A percentile compares a stretch with the other conserved stretches of the same genome.
phyloP scores from a whole-genome alignment of 441 rosid species.

The Gossypium schwendimanii region DNA sequence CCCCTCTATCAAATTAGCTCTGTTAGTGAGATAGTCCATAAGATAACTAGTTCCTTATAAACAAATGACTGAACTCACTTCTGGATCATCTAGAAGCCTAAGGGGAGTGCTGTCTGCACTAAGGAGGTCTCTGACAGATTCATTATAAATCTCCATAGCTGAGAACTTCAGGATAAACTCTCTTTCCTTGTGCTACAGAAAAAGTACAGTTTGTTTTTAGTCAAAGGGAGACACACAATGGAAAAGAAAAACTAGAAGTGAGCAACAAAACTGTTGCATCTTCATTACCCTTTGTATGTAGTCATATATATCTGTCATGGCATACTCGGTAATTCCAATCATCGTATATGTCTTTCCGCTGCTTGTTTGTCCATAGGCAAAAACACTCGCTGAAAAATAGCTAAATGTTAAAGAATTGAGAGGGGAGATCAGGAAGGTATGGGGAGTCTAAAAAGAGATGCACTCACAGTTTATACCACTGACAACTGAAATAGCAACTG shows the following conservation, averaged over 20 bases:
- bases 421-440: background rate
- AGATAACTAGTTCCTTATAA: slow-evolving; percentile 14
- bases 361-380: slow-evolving; percentile 97
- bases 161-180: slow-evolving; percentile 68
- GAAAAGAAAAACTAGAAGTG: background rate
- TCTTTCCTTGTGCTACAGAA: slow-evolving; percentile 73
- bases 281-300: slow-evolving; percentile 59
- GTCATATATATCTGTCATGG: slow-evolving; percentile 76
- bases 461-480: slow-evolving; percentile 49
- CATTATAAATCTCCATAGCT: slow-evolving; percentile 92
- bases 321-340: slow-evolving; percentile 72
- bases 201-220: background rate
- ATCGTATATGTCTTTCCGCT: slow-evolving; percentile 93
- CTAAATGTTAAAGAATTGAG: slow-evolving; percentile 8
- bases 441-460: background rate
- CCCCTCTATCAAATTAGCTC: slow-evolving; percentile 56
- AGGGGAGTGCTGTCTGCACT: slow-evolving; percentile 57
- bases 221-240: slow-evolving; percentile 8
- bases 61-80: slow-evolving; percentile 39
- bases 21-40: slow-evolving; percentile 9
- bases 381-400: slow-evolving; percentile 73
- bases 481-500: slow-evolving; percentile 65
- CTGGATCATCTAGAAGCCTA: slow-evolving; percentile 89
- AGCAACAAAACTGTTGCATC: background rate
- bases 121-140: slow-evolving; percentile 86